Evolutionary conservation across 2,329 filamentous ascomycete genomes (phyloP).

Genomic region (Lasiodiplodia theobromae): DNA sequence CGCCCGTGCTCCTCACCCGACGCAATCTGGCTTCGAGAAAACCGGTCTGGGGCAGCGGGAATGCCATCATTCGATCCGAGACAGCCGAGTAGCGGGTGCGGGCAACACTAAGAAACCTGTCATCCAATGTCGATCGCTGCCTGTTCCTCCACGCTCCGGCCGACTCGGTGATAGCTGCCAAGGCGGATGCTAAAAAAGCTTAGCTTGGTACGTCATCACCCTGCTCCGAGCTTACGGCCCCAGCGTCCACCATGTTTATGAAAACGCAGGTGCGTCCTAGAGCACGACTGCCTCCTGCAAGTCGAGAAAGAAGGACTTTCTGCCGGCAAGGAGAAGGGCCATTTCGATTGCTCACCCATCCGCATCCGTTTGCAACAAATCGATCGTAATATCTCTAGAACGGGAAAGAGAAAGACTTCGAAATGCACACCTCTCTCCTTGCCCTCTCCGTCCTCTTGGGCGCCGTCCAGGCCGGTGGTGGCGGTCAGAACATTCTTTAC

Average conservation of each 20-base stretch:
- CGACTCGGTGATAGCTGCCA: not conserved
- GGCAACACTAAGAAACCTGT: slow-evolving; percentile 11
- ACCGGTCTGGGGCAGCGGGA: not conserved
- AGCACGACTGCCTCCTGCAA: not conserved
- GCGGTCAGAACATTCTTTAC: slow-evolving; percentile 28
- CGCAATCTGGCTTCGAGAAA: not conserved
- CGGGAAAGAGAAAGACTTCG: not conserved
- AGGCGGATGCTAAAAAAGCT: slow-evolving; percentile 21
- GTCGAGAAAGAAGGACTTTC: not conserved
- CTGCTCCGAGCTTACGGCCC: not conserved
- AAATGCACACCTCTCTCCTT: not conserved
- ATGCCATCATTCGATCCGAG: slow-evolving; percentile 20
- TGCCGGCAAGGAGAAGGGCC: not conserved
- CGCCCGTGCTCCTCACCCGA: no score
- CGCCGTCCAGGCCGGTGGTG: not conserved
- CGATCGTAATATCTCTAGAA: not conserved
- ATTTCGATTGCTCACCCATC: not conserved
- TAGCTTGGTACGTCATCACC: slow-evolving; percentile 10
- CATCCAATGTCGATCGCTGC: slow-evolving; percentile 8
- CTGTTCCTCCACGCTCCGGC: slow-evolving; percentile 14
- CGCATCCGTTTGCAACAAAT: not conserved
- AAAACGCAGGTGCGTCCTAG: not conserved
- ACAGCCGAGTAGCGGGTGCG: slow-evolving; percentile 10
- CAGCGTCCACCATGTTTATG: slow-evolving; percentile 11
- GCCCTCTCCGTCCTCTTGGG: not conserved